Conservation (phyloP, 805 yeast genomes). For the Metschnikowia similis region DNA sequence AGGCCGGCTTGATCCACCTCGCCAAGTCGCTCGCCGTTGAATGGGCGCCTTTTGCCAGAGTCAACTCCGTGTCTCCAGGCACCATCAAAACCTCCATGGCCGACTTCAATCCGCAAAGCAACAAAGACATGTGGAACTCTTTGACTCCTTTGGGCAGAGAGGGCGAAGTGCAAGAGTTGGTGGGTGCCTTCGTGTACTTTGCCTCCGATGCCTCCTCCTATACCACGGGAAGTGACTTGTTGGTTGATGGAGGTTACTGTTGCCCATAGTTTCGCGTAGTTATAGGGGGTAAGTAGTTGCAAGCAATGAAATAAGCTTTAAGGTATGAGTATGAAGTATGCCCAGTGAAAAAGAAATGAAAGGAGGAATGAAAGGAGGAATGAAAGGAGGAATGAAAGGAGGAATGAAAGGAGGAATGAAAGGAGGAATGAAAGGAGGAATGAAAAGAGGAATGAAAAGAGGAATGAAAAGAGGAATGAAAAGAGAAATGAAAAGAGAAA, state of each 20-base stretch:
- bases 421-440: too few species aligned
- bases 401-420: too few species aligned
- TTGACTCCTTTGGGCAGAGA: slow-evolving; percentile 45
- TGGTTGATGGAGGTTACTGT: slow-evolving; percentile 47
- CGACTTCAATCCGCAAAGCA: slow-evolving; percentile 29
- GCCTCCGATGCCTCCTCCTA: slow-evolving; percentile 43
- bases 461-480: too few species aligned
- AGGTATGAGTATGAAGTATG: too few species aligned
- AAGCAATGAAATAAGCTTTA: too few species aligned
- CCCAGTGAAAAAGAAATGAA: too few species aligned
- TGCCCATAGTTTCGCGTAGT: slow-evolving; percentile 16
- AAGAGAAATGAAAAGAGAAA: too few species aligned
- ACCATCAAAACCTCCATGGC: slow-evolving; percentile 39
- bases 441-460: too few species aligned
- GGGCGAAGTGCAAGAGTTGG: slow-evolving; percentile 39
- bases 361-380: too few species aligned
- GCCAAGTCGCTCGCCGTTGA: slow-evolving; percentile 43
- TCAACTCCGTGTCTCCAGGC: slow-evolving; percentile 42
- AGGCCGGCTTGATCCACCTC: slow-evolving; percentile 42
- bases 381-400: too few species aligned
- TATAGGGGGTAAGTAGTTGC: too few species aligned
- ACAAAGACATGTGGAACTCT: slow-evolving; percentile 36
- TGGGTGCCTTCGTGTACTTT: slow-evolving; percentile 43
- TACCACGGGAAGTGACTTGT: slow-evolving; percentile 43
- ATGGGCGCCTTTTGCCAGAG: slow-evolving; percentile 46